Evolutionary conservation across 202 grass and related monocot genomes (phyloP).

Genomic region (Panicum hallii): DNA sequence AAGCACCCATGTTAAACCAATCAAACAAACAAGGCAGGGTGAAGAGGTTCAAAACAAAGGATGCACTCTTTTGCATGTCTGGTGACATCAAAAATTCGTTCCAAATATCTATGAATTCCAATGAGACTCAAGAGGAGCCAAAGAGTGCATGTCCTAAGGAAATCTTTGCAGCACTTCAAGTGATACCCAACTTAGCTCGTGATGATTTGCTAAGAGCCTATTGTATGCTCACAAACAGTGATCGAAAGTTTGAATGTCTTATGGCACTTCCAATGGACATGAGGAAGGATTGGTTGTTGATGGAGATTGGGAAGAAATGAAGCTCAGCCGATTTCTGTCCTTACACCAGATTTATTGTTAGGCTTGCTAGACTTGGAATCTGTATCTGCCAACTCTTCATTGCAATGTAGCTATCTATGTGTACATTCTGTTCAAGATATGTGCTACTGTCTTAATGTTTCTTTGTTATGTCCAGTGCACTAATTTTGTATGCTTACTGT

Average conservation of each 20-base stretch:
- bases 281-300: constrained; percentile 46
- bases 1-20: neutral
- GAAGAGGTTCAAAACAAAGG: constrained; percentile 37
- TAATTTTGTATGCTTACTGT: neutral
- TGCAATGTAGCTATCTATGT: neutral
- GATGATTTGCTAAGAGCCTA: constrained; percentile 43
- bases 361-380: neutral
- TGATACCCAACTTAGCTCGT: constrained; percentile 41
- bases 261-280: constrained; percentile 40
- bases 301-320: constrained; percentile 43
- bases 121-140: constrained; percentile 35
- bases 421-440: constrained; percentile 9
- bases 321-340: neutral
- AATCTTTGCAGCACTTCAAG: constrained; percentile 43
- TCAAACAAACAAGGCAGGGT: constrained; percentile 10
- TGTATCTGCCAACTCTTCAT: neutral
- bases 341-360: neutral
- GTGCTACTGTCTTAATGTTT: neutral
- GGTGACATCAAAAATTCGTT: constrained; percentile 45
- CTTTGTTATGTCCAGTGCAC: neutral
- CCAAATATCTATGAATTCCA: constrained; percentile 36
- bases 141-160: constrained; percentile 26
- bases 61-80: constrained; percentile 46
- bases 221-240: constrained; percentile 39
- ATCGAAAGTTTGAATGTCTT: constrained; percentile 42